Percentiles rank a stretch among this genome's conserved stretches.
Evolutionary conservation across 306 rosid genomes (phyloP).

Genomic region (Fagus crenata): DNA sequence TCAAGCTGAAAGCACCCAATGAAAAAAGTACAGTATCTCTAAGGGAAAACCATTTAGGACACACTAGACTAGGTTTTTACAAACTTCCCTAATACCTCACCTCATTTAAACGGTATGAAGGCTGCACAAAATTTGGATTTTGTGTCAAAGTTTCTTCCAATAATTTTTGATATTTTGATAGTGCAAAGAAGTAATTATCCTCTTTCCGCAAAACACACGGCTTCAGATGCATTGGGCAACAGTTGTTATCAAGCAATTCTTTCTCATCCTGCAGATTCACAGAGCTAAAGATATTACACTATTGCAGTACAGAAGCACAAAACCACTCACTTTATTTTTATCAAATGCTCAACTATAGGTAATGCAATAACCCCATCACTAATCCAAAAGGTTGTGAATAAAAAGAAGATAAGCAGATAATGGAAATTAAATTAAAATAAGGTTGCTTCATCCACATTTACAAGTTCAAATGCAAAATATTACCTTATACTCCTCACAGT

Average conservation of each 20-base stretch:
- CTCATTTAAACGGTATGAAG: conserved; percentile 81
- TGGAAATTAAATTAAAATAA: background rate
- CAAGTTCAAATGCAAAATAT: conserved; percentile 22
- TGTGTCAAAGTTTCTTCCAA: conserved; percentile 66
- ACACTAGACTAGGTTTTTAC: background rate
- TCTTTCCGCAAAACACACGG: conserved; percentile 90
- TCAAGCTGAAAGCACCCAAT: background rate
- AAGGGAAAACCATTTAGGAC: background rate
- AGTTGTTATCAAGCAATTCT: conserved; percentile 74
- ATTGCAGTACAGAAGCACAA: conserved; percentile 19
- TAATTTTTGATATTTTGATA: conserved; percentile 74
- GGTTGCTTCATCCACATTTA: conserved; percentile 4
- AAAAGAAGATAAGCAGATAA: background rate
- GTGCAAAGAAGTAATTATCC: conserved; percentile 87
- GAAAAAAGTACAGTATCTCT: background rate
- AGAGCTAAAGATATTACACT: conserved; percentile 20
- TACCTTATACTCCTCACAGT: conserved; percentile 97
- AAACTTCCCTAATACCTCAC: conserved; percentile 33
- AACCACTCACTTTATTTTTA: background rate
- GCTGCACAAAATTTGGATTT: conserved; percentile 85
- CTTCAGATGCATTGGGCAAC: conserved; percentile 87
- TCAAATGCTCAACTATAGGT: background rate
- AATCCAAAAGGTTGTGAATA: conserved; percentile 12
- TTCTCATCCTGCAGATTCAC: conserved; percentile 71
- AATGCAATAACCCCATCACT: conserved; percentile 7